Evolutionary conservation across 2,329 filamentous ascomycete species (phyloP).

Genomic region (Nemania sp.): DNA sequence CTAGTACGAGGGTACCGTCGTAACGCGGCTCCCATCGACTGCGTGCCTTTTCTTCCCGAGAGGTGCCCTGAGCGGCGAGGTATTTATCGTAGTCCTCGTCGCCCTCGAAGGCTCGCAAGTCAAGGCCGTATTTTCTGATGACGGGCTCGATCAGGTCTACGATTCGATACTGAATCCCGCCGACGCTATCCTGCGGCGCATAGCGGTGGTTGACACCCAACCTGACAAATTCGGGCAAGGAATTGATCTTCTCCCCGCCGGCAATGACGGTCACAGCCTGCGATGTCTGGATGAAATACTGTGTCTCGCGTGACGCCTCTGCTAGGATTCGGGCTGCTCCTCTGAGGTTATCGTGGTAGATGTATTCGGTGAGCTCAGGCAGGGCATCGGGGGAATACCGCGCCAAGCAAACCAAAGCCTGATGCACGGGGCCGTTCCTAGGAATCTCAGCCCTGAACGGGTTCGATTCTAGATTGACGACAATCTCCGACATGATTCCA

Average conservation of each 20-base stretch:
- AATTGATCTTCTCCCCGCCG: constrained; percentile 13
- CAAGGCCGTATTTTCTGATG: not conserved
- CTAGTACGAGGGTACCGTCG: constrained; percentile 1
- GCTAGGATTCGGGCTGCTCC: not conserved
- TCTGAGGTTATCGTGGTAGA: constrained; percentile 1
- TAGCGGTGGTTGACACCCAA: constrained; percentile 12
- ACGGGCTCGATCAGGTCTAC: not conserved
- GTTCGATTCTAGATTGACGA: constrained; percentile 1
- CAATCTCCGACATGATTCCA: constrained; percentile 12
- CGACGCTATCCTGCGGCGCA: constrained; percentile 14
- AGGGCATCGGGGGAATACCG: constrained; percentile 1
- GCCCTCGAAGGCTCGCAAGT: not conserved
- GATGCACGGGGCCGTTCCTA: constrained; percentile 3
- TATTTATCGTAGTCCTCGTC: constrained; percentile 7
- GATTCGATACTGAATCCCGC: constrained; percentile 5
- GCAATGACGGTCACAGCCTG: constrained; percentile 2
- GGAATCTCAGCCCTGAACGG: not conserved
- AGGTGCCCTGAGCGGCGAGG: not conserved
- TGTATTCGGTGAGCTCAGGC: constrained; percentile 5
- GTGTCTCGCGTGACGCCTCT: not conserved
- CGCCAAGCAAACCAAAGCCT: constrained; percentile 12
- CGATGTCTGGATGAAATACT: constrained; percentile 13
- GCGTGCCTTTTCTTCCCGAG: not conserved
- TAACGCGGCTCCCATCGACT: constrained; percentile 4
- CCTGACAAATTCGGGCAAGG: constrained; percentile 10